These are phyloP conservation scores for Hyphopichia pseudoburtonii DNA, from an alignment of 1,139 yeast species.

Conservation along the genomic window DNA sequence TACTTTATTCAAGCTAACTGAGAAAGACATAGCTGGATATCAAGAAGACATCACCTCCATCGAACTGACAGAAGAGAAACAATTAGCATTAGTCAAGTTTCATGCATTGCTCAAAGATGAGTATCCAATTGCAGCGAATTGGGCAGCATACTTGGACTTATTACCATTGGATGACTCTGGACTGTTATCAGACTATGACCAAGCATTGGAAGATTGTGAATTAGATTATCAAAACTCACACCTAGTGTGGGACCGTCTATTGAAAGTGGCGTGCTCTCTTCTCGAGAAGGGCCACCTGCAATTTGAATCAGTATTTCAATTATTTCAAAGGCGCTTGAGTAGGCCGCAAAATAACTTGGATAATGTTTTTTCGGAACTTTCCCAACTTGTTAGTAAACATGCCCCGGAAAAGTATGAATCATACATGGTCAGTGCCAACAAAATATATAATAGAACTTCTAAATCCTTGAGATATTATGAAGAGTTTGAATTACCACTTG, in stretches of 20 bases:
- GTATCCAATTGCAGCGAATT: conserved; percentile 18
- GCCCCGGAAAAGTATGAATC: conserved; percentile 32
- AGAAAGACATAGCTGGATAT: conserved; percentile 27
- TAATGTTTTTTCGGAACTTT: conserved; percentile 42
- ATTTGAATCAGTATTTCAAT: conserved; percentile 40
- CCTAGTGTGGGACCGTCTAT: conserved; percentile 32
- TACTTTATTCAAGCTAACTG: conserved; percentile 18
- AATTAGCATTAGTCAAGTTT: conserved; percentile 15
- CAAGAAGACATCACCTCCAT: conserved; percentile 21
- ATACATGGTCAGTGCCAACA: conserved; percentile 39
- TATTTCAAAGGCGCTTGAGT: conserved; percentile 35
- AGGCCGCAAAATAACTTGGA: conserved; percentile 45
- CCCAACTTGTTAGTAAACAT: conserved; percentile 40
- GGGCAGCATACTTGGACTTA: conserved; percentile 14
- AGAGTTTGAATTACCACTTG: conserved; percentile 21
- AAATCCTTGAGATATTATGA: conserved; percentile 27
- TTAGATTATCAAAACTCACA: conserved; percentile 37
- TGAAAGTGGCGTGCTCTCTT: conserved; percentile 31
- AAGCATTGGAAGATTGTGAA: conserved; percentile 27
- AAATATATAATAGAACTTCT: conserved; percentile 29
- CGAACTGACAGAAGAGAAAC: conserved; percentile 9
- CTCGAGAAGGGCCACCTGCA: conserved; percentile 41
- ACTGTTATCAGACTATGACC: neutral
- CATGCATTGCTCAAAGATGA: conserved; percentile 17
- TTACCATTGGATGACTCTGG: no score